A percentile compares a stretch with the other conserved stretches of the same genome.
phyloP scores from a whole-genome alignment of 2,329 filamentous ascomycete genomes.

The Chalaropsis ovoidea region DNA sequence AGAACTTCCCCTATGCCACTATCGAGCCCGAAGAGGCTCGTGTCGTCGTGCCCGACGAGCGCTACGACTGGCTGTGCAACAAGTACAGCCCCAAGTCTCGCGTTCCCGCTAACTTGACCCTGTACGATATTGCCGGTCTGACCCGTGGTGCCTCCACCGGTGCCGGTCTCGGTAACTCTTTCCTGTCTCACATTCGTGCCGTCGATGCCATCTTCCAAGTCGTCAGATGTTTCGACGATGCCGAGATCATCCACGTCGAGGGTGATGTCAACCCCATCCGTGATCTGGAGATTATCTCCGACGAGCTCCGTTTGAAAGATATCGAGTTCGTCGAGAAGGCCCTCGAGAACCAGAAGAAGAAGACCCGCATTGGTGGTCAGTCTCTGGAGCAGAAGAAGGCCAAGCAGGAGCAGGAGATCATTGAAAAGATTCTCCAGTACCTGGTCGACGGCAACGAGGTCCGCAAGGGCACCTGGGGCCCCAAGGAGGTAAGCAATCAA shows the following conservation, averaged over 20 bases:
- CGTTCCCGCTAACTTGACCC: constrained; percentile 94
- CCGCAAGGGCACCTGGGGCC: constrained; percentile 75
- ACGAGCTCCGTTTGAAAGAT: constrained; percentile 94
- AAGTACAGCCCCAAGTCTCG: constrained; percentile 97
- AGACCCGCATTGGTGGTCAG: constrained; percentile 87
- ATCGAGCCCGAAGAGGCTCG: constrained; percentile 98
- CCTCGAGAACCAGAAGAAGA: constrained; percentile 82
- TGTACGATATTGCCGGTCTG: constrained; percentile 97
- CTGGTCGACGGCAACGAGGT: constrained; percentile 87
- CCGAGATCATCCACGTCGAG: constrained; percentile 98
- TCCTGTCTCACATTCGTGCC: constrained; percentile 96
- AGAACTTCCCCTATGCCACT: constrained; percentile 98
- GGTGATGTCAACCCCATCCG: constrained; percentile 92
- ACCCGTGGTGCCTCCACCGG: constrained; percentile 93
- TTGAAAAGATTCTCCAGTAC: constrained; percentile 77
- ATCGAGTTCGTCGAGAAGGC: constrained; percentile 98
- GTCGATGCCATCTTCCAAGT: constrained; percentile 98
- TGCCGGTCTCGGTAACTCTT: constrained; percentile 92
- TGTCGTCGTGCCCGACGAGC: constrained; percentile 90
- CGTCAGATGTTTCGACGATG: constrained; percentile 94
- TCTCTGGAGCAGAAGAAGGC: constrained; percentile 96
- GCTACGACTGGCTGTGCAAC: constrained; percentile 88
- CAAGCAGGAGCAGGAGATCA: constrained; percentile 84
- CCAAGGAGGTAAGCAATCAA: constrained; percentile 75
- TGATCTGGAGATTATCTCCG: constrained; percentile 92